These are phyloP conservation scores for Malus hybrid DNA, from an alignment of 331 rosid species.

Conservation along the genomic window DNA sequence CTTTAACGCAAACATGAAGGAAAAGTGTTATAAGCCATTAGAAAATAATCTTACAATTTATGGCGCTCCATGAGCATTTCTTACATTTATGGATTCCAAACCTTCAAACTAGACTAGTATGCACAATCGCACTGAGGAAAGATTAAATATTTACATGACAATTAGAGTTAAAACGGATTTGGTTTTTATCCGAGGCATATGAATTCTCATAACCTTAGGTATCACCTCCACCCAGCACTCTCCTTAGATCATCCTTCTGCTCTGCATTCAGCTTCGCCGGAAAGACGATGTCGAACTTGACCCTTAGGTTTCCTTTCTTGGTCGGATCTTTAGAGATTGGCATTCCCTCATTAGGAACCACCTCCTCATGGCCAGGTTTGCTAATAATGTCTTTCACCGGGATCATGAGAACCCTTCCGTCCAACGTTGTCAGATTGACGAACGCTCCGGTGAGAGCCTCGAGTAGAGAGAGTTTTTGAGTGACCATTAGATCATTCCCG, in stretches of 20 bases:
- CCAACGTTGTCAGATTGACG: conserved; percentile 45
- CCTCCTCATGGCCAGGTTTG: conserved; percentile 44
- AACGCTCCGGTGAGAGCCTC: conserved; percentile 56
- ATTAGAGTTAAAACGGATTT: too few species aligned
- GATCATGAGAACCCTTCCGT: conserved; percentile 49
- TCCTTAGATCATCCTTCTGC: conserved; percentile 48
- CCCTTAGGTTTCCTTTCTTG: conserved; percentile 54
- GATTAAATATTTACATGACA: too few species aligned
- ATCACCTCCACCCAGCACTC: conserved; percentile 37
- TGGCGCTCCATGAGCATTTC: too few species aligned
- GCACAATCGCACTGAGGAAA: neutral
- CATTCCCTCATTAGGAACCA: conserved; percentile 67
- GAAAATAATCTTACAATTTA: too few species aligned
- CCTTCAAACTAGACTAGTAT: too few species aligned
- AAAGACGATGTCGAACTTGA: conserved; percentile 53
- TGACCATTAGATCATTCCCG: conserved; percentile 47
- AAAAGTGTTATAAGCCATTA: too few species aligned
- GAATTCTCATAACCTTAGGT: neutral
- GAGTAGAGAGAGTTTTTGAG: conserved; percentile 33
- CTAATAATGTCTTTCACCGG: conserved; percentile 45
- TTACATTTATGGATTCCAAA: too few species aligned
- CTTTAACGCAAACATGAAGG: too few species aligned
- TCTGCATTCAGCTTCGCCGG: conserved; percentile 48
- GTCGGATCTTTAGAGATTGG: conserved; percentile 55
- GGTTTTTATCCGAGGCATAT: too few species aligned